Conservation (phyloP, 106 monocot species). For the Platanthera guangdongensis region DNA sequence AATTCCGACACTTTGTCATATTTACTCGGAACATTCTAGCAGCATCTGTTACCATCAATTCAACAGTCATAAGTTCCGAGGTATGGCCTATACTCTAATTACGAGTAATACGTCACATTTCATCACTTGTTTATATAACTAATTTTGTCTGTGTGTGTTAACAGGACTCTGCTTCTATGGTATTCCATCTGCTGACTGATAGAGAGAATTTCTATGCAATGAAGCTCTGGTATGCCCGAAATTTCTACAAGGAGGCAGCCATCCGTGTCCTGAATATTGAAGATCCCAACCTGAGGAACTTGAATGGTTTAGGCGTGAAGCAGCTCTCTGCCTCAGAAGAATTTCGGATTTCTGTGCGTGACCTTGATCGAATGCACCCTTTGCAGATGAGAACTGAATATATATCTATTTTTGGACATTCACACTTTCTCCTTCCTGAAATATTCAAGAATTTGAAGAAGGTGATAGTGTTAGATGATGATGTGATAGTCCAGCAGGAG, state of each 20-base stretch:
- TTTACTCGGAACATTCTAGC: slow-evolving; percentile 50
- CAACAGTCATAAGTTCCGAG: slow-evolving; percentile 45
- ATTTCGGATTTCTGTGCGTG: slow-evolving; percentile 43
- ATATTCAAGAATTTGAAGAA: slow-evolving; percentile 46
- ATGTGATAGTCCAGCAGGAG: slow-evolving; percentile 49
- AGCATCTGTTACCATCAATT: slow-evolving; percentile 49
- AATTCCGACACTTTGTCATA: slow-evolving; percentile 38
- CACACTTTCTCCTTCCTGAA: slow-evolving; percentile 41
- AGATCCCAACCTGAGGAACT: slow-evolving; percentile 24
- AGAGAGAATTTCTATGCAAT: slow-evolving; percentile 61
- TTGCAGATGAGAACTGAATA: slow-evolving; percentile 41
- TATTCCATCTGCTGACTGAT: slow-evolving; percentile 75
- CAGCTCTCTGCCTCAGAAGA: slow-evolving; percentile 51
- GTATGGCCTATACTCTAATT: slow-evolving; percentile 14
- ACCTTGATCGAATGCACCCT: slow-evolving; percentile 20
- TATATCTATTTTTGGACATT: slow-evolving; percentile 33
- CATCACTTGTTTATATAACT: neutral
- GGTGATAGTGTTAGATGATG: slow-evolving; percentile 54
- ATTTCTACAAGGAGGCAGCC: slow-evolving; percentile 32
- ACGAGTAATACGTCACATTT: neutral
- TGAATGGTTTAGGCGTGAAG: neutral
- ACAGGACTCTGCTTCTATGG: slow-evolving; percentile 44
- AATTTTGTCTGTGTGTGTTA: slow-evolving; percentile 11
- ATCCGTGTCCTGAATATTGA: slow-evolving; percentile 55
- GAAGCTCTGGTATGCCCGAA: slow-evolving; percentile 65